Percentiles rank a stretch among this genome's conserved stretches.
Conservation (phyloP, 108 stramenopile genomes). For the Cyclotella choctawhatcheeana region DNA sequence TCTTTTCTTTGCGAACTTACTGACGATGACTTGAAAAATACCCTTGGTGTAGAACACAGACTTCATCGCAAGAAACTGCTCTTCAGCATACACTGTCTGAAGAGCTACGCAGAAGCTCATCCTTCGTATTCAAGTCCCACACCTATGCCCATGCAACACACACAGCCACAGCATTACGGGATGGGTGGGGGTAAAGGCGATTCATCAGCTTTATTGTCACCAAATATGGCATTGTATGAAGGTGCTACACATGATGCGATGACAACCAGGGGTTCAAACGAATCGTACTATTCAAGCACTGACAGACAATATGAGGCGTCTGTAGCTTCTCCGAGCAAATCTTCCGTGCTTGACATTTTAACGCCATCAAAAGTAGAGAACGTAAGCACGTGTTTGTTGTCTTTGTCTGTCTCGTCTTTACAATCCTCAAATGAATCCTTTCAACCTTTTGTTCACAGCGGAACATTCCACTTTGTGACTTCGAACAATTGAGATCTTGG, state of each 20-base stretch:
- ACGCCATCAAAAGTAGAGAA: constrained; percentile 39
- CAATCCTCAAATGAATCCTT: not conserved
- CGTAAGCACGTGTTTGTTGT: constrained; percentile 19
- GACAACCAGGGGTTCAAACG: constrained; percentile 13
- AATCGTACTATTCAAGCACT: constrained; percentile 9
- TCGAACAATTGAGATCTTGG: constrained; percentile 49
- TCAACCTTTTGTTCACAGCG: constrained; percentile 11
- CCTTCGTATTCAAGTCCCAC: constrained; percentile 5
- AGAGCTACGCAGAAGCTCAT: constrained; percentile 41
- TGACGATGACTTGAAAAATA: constrained; percentile 88
- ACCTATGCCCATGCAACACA: not conserved
- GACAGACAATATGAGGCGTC: constrained; percentile 14
- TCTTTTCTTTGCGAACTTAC: constrained; percentile 86
- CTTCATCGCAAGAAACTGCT: constrained; percentile 93
- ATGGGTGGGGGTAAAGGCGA: constrained; percentile 1
- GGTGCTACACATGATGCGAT: not conserved
- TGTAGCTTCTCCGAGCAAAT: constrained; percentile 21
- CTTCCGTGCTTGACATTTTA: constrained; percentile 48
- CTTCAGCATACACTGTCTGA: constrained; percentile 57
- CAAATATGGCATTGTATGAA: constrained; percentile 24
- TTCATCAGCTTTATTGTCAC: constrained; percentile 3
- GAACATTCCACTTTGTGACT: constrained; percentile 38
- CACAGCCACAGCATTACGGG: constrained; percentile 16
- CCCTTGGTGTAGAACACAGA: constrained; percentile 88
- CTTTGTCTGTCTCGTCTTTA: not conserved